These are phyloP conservation scores for Nakazawaea ambrosiae DNA, from an alignment of 805 yeast genomes.

Conservation along the genomic window DNA sequence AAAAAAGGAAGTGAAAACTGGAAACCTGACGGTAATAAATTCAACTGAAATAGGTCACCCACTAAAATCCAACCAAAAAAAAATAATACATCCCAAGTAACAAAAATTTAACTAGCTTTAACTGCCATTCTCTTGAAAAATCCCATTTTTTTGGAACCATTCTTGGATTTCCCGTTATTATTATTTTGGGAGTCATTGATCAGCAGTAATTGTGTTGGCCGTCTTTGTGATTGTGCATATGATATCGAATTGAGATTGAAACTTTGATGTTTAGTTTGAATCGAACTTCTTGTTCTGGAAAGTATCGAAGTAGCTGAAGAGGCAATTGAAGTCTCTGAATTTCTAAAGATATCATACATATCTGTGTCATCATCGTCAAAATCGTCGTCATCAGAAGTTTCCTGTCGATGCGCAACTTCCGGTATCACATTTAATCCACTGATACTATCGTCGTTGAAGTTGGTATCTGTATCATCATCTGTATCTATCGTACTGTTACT, in stretches of 20 bases:
- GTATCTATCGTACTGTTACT: too few relatives aligned
- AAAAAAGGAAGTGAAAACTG: too few relatives aligned
- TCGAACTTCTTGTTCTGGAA: not conserved
- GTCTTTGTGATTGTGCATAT: conserved; percentile 6
- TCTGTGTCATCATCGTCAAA: conserved; percentile 5
- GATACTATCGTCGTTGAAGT: too few relatives aligned
- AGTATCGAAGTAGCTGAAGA: not conserved
- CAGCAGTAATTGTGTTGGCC: too few relatives aligned
- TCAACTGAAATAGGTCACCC: too few relatives aligned
- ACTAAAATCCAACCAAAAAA: too few relatives aligned
- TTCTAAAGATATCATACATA: conserved; percentile 6
- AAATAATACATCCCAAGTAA: too few relatives aligned
- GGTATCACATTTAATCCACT: not conserved
- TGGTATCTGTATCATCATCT: too few relatives aligned
- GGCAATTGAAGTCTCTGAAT: not conserved
- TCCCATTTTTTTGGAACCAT: conserved; percentile 5
- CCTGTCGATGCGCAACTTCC: not conserved
- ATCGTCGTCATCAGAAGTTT: not conserved
- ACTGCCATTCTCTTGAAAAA: conserved; percentile 6
- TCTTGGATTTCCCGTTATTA: too few relatives aligned
- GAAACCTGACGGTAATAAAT: too few relatives aligned
- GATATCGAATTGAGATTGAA: not conserved
- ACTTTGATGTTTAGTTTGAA: not conserved
- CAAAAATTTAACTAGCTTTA: not conserved
- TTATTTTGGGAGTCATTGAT: too few relatives aligned